Percentiles rank a stretch among this genome's conserved stretches.
Conservation (phyloP, 192 early-diverging fungal species). For the Entomortierella lignicola region DNA sequence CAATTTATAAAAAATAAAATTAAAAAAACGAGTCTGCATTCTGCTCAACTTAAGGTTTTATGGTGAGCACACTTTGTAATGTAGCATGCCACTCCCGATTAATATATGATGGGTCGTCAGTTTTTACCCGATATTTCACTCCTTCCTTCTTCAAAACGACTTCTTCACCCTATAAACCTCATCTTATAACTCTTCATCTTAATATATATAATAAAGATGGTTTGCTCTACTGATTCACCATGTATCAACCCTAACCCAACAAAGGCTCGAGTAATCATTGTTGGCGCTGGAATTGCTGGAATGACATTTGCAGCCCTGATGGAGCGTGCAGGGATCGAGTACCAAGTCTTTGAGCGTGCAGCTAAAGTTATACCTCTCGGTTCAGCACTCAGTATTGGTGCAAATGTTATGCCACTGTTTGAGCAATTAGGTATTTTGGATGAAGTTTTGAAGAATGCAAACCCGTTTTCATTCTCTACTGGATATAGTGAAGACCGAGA, state of each 20-base stretch:
- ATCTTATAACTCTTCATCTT: background rate
- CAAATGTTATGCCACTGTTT: slow-evolving; percentile 22
- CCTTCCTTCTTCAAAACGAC: background rate
- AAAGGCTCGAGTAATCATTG: slow-evolving; percentile 25
- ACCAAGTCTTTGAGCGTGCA: slow-evolving; percentile 27
- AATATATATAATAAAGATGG: background rate
- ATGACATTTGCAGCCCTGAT: slow-evolving; percentile 14
- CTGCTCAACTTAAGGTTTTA: too few species aligned
- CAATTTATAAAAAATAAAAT: too few species aligned
- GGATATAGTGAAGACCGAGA: slow-evolving; percentile 34
- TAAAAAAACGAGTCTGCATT: too few species aligned
- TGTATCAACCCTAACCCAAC: slow-evolving; percentile 14
- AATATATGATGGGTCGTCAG: too few species aligned
- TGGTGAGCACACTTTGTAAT: too few species aligned
- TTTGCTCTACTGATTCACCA: background rate
- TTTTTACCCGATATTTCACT: background rate
- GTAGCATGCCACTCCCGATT: too few species aligned
- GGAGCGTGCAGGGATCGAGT: slow-evolving; percentile 18
- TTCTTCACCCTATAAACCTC: too few species aligned
- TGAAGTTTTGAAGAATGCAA: slow-evolving; percentile 23
- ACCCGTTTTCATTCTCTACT: slow-evolving; percentile 31
- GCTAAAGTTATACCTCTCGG: slow-evolving; percentile 16
- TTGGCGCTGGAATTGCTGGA: slow-evolving; percentile 34
- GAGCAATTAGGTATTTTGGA: slow-evolving; percentile 27
- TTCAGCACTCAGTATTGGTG: slow-evolving; percentile 7